A percentile compares a stretch with the other conserved stretches of the same genome.
These are phyloP conservation scores for Castanea crenata DNA, from an alignment of 306 rosid genomes.

Conservation along the genomic window DNA sequence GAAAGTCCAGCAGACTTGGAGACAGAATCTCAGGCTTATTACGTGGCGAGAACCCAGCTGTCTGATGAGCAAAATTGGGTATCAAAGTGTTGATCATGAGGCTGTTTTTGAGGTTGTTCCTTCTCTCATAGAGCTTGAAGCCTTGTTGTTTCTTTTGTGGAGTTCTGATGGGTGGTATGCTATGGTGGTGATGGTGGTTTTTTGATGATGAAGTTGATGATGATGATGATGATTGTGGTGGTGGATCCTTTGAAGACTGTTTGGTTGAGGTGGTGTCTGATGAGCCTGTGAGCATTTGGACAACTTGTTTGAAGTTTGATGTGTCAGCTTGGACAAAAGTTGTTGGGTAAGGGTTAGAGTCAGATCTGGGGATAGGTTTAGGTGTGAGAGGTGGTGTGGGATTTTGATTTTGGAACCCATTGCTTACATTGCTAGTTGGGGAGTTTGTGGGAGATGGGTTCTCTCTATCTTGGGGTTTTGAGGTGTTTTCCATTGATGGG, in stretches of 20 bases:
- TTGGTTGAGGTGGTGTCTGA: constrained; percentile 36
- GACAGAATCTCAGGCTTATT: constrained; percentile 72
- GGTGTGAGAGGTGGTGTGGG: constrained; percentile 59
- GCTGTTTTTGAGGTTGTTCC: constrained; percentile 70
- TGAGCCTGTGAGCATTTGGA: constrained; percentile 96
- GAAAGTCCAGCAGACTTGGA: constrained; percentile 81
- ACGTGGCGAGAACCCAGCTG: constrained; percentile 68
- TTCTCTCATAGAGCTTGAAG: constrained; percentile 86
- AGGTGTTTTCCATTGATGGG: constrained; percentile 65
- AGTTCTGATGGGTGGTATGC: constrained; percentile 71
- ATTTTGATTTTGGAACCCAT: constrained; percentile 50
- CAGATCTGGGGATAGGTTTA: constrained; percentile 87
- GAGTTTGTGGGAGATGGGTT: constrained; percentile 59
- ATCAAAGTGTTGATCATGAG: constrained; percentile 77
- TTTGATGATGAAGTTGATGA: constrained; percentile 19
- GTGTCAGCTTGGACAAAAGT: constrained; percentile 96
- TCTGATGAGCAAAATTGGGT: constrained; percentile 54
- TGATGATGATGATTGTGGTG: constrained; percentile 17
- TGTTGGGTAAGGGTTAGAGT: constrained; percentile 81
- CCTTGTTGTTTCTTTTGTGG: constrained; percentile 64
- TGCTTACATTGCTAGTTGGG: constrained; percentile 58
- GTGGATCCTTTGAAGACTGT: constrained; percentile 26
- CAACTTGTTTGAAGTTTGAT: constrained; percentile 88
- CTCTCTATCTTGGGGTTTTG: constrained; percentile 61
- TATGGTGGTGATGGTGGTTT: constrained; percentile 37